A percentile compares a stretch with the other conserved stretches of the same genome.
These are phyloP conservation scores for Fusarium austroafricanum DNA, from an alignment of 2,329 filamentous ascomycete species.

Conservation along the genomic window DNA sequence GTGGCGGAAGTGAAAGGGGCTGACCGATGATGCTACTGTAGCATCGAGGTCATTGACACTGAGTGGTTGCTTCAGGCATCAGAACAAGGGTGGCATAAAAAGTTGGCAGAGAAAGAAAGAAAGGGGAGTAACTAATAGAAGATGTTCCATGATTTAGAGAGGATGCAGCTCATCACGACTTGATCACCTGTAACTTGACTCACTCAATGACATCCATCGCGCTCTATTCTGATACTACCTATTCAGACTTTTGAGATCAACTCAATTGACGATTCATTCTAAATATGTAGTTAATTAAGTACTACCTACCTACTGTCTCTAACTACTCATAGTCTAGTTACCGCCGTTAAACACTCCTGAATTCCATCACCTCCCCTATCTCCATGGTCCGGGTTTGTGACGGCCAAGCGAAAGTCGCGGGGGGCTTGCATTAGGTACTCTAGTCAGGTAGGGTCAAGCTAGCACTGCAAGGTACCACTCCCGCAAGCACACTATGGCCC, in stretches of 20 bases:
- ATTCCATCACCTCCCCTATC: conserved; percentile 17
- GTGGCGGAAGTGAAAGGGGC: conserved; percentile 29
- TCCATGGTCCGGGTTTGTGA: conserved; percentile 34
- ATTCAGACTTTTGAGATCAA: not conserved
- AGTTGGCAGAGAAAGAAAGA: conserved; percentile 16
- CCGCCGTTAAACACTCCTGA: conserved; percentile 24
- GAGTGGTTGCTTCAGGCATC: conserved; percentile 29
- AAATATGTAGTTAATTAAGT: too few relatives aligned
- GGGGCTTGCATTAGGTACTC: conserved; percentile 28
- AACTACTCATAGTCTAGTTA: not conserved
- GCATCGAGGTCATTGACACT: conserved; percentile 21
- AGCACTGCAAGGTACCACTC: conserved; percentile 38
- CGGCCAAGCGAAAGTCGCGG: conserved; percentile 28
- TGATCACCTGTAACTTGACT: too few relatives aligned
- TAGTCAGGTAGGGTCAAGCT: not conserved
- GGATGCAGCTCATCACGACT: conserved; percentile 23
- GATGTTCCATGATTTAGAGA: conserved; percentile 6
- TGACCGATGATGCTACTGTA: conserved; percentile 16
- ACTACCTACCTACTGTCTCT: not conserved
- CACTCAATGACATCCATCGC: not conserved
- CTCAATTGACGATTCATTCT: conserved; percentile 1
- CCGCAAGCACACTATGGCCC: conserved; percentile 25
- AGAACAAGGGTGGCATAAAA: conserved; percentile 17
- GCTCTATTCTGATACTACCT: not conserved
- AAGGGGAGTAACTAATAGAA: conserved; percentile 18